Evolutionary conservation across 1,284 basidiomycete species (phyloP), one percentile per base, ranked within the genome.

Genomic region (Ganoderma lucidum): DNA sequence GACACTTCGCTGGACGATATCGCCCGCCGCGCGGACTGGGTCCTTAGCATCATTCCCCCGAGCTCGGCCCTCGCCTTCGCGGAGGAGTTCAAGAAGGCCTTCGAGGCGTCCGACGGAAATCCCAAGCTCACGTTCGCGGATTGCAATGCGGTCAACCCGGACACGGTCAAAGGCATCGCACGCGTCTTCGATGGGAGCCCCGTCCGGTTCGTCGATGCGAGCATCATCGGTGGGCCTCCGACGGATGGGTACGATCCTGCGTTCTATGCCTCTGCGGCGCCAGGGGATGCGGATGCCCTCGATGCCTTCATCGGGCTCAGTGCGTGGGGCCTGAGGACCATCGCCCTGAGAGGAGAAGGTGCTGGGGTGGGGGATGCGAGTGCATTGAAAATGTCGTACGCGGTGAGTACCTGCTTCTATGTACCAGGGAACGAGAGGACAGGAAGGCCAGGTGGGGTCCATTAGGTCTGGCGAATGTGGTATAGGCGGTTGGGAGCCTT

Each of bases 361-460:
- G 82, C 80, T 1, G 84, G 83, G 1, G 78, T 89, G 23, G 87
- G 90, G 6, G 87, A 86, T 71, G 88, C 88, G 4, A 90, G 87
- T 72, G 87, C 87, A 5, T 75, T 90, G 70, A 90, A 90, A 78
- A 89, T 90, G 88, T 86, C 87, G 19, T 88, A 90, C 76, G 87
- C 87, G 65, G 88, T 90, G 68, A 78, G 85, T 78, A 2, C 45
- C 23, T 42, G 15, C 15, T 51, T 30, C 6, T n/a, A 23, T 48
- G 32, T 51, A 12, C 41, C 35, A 35, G 35, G 35, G 35, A 35
- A 35, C 35, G 35, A 35, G 35, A 35, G 35, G 35, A 35, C 35
- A 8, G 35, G 35, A 35, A 35, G 35, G 35, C 35, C 4, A 1
- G 3, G 35, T 35, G 35, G 35, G 35, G 35, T 8, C 35, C 35